Percentiles rank a stretch among this genome's conserved stretches.
phyloP scores from a whole-genome alignment of 2,329 filamentous ascomycete genomes.

The Cytospora leucostoma region DNA sequence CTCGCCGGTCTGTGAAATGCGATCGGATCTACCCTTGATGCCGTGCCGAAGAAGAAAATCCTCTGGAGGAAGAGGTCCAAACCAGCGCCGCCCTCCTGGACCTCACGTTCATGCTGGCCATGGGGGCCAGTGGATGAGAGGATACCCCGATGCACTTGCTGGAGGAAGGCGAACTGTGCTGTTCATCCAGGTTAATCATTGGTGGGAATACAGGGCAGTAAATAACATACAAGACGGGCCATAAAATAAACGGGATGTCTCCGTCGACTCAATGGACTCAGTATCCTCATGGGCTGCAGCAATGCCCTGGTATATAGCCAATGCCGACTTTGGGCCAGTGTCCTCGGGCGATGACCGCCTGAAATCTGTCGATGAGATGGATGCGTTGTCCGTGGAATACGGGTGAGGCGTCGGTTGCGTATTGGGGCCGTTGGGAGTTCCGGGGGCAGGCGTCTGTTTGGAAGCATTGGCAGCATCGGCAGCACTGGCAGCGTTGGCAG shows the following conservation, averaged over 20 bases:
- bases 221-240: constrained; percentile 20
- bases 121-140: constrained; percentile 28
- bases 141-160: constrained; percentile 35
- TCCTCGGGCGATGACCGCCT: constrained; percentile 6
- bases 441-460: background rate
- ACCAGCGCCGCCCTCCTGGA: constrained; percentile 33
- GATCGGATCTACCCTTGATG: constrained; percentile 29
- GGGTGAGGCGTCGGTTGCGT: constrained; percentile 3
- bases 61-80: constrained; percentile 37
- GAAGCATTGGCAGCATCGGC: background rate
- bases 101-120: constrained; percentile 28
- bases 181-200: background rate
- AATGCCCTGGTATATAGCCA: constrained; percentile 26
- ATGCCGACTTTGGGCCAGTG: constrained; percentile 7
- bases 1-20: constrained; percentile 16
- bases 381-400: background rate
- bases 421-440: background rate
- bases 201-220: background rate
- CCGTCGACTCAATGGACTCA: constrained; percentile 16
- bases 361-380: background rate
- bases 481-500: background rate
- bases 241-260: constrained; percentile 24
- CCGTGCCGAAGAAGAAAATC: constrained; percentile 37
- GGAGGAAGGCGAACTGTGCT: constrained; percentile 35
- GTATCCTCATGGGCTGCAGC: constrained; percentile 23